phyloP scores from a whole-genome alignment of 495 filamentous ascomycete species.

The Aspergillus cristatus region DNA sequence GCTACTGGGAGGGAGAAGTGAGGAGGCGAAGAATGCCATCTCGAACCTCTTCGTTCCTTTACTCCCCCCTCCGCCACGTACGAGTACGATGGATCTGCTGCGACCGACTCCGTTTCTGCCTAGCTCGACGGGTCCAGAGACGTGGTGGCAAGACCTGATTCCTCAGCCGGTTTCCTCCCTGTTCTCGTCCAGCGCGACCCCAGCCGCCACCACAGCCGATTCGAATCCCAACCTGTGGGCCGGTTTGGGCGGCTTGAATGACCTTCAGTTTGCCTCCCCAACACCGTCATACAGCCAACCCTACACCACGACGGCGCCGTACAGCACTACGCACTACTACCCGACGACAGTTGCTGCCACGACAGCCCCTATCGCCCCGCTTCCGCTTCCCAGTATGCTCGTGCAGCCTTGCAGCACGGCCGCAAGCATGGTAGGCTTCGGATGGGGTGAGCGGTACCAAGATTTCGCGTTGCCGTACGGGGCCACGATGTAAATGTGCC shows the following conservation, averaged over 20 bases:
- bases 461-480: slow-evolving; percentile 52
- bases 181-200: slow-evolving; percentile 69
- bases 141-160: slow-evolving; percentile 64
- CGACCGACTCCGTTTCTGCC: slow-evolving; percentile 77
- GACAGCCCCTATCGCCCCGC: slow-evolving; percentile 50
- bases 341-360: slow-evolving; percentile 49
- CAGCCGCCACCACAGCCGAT: slow-evolving; percentile 62
- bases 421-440: slow-evolving; percentile 59
- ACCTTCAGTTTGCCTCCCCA: slow-evolving; percentile 61
- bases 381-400: slow-evolving; percentile 87
- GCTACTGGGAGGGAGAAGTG: slow-evolving; percentile 80
- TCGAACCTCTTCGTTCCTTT: slow-evolving; percentile 80
- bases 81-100: slow-evolving; percentile 86
- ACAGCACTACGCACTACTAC: slow-evolving; percentile 58
- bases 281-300: slow-evolving; percentile 74
- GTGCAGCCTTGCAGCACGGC: slow-evolving; percentile 69
- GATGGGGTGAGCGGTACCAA: slow-evolving; percentile 58
- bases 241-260: slow-evolving; percentile 56
- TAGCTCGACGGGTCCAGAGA: slow-evolving; percentile 66
- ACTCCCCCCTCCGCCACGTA: slow-evolving; percentile 80
- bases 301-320: slow-evolving; percentile 61
- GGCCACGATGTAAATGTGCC: slow-evolving; percentile 41
- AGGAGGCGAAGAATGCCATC: slow-evolving; percentile 86
- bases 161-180: slow-evolving; percentile 64
- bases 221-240: slow-evolving; percentile 71